Conservation (phyloP, 1,139 yeast species). For the Pichia sp. region DNA sequence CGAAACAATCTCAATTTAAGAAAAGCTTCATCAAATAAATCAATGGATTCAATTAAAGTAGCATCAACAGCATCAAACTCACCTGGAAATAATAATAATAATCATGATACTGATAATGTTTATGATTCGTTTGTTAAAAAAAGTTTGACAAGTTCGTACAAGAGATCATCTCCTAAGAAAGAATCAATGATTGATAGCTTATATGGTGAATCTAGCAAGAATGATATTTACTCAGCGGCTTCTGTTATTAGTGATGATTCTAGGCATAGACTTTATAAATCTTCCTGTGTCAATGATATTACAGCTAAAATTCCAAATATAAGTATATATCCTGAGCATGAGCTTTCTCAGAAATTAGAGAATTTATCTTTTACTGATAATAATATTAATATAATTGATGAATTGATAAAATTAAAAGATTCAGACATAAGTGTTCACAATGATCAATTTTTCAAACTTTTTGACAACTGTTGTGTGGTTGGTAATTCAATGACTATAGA, state of each 20-base stretch:
- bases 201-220: background rate
- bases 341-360: conserved; percentile 1
- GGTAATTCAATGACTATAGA: conserved; percentile 4
- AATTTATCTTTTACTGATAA: background rate
- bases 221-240: background rate
- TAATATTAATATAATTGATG: conserved; percentile 13
- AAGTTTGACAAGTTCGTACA: background rate
- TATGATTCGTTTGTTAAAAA: conserved; percentile 5
- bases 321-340: conserved; percentile 10
- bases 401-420: conserved; percentile 12
- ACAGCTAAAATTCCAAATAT: conserved; percentile 3
- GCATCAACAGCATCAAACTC: background rate
- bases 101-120: background rate
- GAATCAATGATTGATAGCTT: background rate
- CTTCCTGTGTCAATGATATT: too few species aligned
- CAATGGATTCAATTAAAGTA: background rate
- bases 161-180: conserved; percentile 3
- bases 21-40: background rate
- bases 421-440: conserved; percentile 23
- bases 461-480: conserved; percentile 17
- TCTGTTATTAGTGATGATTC: background rate
- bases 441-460: conserved; percentile 14
- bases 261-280: too few species aligned
- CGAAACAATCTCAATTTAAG: background rate
- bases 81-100: background rate